Evolutionary conservation across 352 stramenopile genomes (phyloP), one percentile per base, ranked within the genome.

Genomic region (Halophytophthora batemanensis): DNA sequence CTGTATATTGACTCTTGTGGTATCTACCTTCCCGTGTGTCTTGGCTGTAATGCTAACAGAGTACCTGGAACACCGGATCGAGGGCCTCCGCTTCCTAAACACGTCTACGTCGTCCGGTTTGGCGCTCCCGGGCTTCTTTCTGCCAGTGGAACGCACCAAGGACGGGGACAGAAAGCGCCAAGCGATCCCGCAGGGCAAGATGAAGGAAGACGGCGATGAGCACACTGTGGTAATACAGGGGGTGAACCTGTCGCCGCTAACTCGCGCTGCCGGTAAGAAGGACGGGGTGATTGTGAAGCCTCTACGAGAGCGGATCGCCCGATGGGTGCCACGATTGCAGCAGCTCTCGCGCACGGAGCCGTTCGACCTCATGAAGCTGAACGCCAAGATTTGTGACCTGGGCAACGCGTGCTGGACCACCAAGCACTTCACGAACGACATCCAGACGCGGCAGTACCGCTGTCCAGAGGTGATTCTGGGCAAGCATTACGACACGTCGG

Each of bases 361-460:
- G 28, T 89, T 92, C 48, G 67, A 89, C 8, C 53, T 86, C 44
- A 69, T 87, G 48, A 67, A 74, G 21, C 70, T 94, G 29, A 66
- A 83, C 33, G 67, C 71, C 10, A 95, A 96, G 55, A 77, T 99
- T 40, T 98, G 98, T 25, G 97, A 99, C 77, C 70, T 99, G n/a
- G 98, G 98, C 50, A 99, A 99, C 67, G 97, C 97, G 1, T 99
- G 98, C 70, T 99, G 97, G 96, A 99, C 90, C 15, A 76, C 98
- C 57, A 96, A 98, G 55, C 97, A 99, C 73, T 99, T 99, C 66
- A 98, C 96, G 38, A 95, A 99, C 63, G 97, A 99, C 64, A 99
- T 99, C 61, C 98, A 99, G 72, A 99, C 98, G 18, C 83, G 98
- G n/a, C 98, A 99, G 77, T 99, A 99, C 68, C 90, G 98, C 5